These are phyloP conservation scores for Punctularia strigosozonata DNA, from an alignment of 768 basidiomycete genomes.

Conservation along the genomic window DNA sequence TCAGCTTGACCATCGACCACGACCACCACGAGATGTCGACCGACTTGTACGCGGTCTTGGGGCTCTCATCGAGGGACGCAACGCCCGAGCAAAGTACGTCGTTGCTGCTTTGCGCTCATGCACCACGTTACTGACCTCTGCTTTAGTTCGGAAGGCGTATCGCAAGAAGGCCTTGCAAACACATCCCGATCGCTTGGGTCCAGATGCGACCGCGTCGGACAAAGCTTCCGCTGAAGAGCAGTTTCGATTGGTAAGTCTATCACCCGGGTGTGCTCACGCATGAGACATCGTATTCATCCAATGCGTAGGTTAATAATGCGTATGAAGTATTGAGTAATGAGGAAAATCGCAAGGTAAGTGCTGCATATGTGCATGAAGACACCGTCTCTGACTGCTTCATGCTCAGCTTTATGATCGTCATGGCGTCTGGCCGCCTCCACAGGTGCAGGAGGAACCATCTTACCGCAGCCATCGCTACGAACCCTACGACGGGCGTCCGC, in stretches of 20 bases:
- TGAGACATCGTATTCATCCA: conserved; percentile 5
- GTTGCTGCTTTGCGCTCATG: no score
- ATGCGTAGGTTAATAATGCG: conserved; percentile 54
- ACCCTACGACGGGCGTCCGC: conserved; percentile 3
- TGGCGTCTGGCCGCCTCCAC: conserved; percentile 65
- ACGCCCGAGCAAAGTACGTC: no score
- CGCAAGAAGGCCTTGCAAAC: conserved; percentile 58
- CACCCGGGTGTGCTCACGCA: not conserved
- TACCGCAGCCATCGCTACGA: conserved; percentile 2
- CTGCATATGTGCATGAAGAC: not conserved
- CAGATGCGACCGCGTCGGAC: conserved; percentile 41
- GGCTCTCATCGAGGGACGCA: no score
- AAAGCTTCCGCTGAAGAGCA: conserved; percentile 51
- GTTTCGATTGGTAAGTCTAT: conserved; percentile 29
- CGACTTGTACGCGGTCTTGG: no score
- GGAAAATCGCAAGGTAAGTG: conserved; percentile 40
- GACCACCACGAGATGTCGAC: no score
- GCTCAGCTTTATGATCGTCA: conserved; percentile 53
- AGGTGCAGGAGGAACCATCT: conserved; percentile 7
- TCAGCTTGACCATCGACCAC: no score
- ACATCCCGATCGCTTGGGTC: conserved; percentile 63
- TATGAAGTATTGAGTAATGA: conserved; percentile 64
- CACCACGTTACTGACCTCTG: no score
- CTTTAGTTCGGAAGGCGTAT: conserved; percentile 78
- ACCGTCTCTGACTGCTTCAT: not conserved